Conservation (phyloP, 169 alveolate genomes). For the Plasmodium fragile region DNA sequence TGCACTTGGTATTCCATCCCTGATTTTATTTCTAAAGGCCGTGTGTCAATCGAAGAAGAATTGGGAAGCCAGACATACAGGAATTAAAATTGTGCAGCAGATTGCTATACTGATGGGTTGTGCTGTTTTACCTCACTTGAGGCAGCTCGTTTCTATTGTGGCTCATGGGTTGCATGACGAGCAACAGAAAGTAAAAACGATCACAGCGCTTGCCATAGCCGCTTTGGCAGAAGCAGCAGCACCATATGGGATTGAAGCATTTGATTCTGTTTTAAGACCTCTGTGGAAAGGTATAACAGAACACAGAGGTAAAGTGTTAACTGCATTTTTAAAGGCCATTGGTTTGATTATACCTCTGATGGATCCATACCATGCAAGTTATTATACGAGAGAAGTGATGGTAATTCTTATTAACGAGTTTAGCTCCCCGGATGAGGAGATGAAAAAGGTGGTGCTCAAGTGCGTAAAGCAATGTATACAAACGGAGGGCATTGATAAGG, state of each 20-base stretch:
- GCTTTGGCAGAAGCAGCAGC: constrained; percentile 99
- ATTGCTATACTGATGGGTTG: constrained; percentile 98
- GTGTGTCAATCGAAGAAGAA: constrained; percentile 97
- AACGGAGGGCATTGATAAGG: constrained; percentile 98
- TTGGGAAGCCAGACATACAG: constrained; percentile 99
- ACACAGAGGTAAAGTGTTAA: constrained; percentile 97
- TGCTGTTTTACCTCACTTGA: constrained; percentile 98
- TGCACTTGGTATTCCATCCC: constrained; percentile 98
- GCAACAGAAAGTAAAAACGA: constrained; percentile 96
- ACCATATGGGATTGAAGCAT: constrained; percentile 99
- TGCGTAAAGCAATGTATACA: constrained; percentile 98
- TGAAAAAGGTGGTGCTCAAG: constrained; percentile 95
- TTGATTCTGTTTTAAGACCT: constrained; percentile 97
- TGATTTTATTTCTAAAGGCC: constrained; percentile 98
- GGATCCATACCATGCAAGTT: constrained; percentile 99
- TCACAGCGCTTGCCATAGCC: constrained; percentile 99
- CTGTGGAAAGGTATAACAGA: constrained; percentile 99
- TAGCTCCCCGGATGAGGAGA: constrained; percentile 98
- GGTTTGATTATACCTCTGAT: constrained; percentile 96
- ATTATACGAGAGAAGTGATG: constrained; percentile 97
- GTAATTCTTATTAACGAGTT: constrained; percentile 97
- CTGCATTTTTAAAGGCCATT: constrained; percentile 98
- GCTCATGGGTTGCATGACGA: constrained; percentile 98
- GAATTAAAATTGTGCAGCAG: constrained; percentile 98
- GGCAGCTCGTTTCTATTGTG: constrained; percentile 96